Evolutionary conservation across 352 stramenopile species (phyloP), one percentile per base, ranked within the genome.

Genomic region (Pythium grandisporangium): DNA sequence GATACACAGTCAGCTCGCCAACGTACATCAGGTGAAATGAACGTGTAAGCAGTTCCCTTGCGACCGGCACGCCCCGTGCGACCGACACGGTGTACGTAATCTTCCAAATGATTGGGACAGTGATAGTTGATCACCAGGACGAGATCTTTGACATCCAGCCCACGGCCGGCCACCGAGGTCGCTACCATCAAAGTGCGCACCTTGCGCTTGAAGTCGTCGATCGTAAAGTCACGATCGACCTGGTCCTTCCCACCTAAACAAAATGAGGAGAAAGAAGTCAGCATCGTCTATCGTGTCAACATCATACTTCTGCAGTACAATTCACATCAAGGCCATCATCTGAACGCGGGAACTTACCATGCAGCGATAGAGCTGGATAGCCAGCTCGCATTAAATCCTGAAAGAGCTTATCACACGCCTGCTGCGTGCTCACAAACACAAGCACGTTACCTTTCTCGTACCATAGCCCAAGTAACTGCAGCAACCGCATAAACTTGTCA

Each of bases 101-200:
- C 96, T 77, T 99, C 97, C 34, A 99, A 69, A 61, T 99, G 96
- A 60, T 99, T 99, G 1, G 97, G 97, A 38, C 90, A 97, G 38
- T 98, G 95, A 58, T 98, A 99, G 71, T 99, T 99, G 55, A 99
- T 97, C 24, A 99, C 97, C 52, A 98, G 95, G 27, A 95, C 73
- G 42, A 98, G 84, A 40, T 98, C 93, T 35, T 97, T 96, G 25
- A 99, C 96, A 57, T 99, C 97, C 30, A 99, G 77, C 46, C 97
- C 97, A 40, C 97, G 82, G 36, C 91, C 95, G 47, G 96, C 96
- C 30, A 99, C 96, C 27, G 77, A 94, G 8, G 96, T 99, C 22
- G 96, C 84, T 13, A 97, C 82, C 84, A 97, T 95, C 16, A 97
- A 53, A 22, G 87, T 96, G 22, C 84, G 69, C 34, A 93, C 73